Base-by-base conservation (phyloP, 208 protist genomes). In the Blastocrithidia nonstop region DNA sequence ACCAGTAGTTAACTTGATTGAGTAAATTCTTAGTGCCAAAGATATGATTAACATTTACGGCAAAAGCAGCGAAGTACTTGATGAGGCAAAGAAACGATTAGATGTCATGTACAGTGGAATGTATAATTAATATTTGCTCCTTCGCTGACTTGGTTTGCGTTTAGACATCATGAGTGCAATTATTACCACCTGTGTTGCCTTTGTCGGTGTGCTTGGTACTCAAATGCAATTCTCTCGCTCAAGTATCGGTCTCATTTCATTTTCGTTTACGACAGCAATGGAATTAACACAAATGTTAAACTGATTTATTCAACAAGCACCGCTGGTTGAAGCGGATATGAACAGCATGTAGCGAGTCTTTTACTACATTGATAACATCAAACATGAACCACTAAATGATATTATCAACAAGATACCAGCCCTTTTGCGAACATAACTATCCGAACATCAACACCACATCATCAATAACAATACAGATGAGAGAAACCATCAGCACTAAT, bases 21-120 rank as follows among this genome's bases (percentile, higher is more conserved):
- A 45, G 23, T 94, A 98, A 45, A 90, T 92, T 1, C 49, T 98
- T 1, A 46, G 43, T n/a, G 90, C 88, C 27, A 53, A 45, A n/a
- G 91, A 91, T 31, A 40, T 88, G 1, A 37, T 54, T 2, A 94
- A 74, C 5, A 96, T 98, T 45, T 43, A 57, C 24, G 66, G 85
- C 4, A 96, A 61, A 48, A 32, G 50, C n/a, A 37, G 45, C 17
- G 53, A 37, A 15, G 79, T 89, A 26, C 59, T 71, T 26, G n/a
- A 37, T 9, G 37, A 85, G 20, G 74, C 77, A 15, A 36, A 76
- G n/a, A 6, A 46, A 6, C 49, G 71, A 16, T 50, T 96, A 5
- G 79, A 92, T 37, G 43, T 71, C 4, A 71, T 79, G 5, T 74
- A 60, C 37, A 28, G 49, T 8, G 45, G 72, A 11, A 56, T 48